Evolutionary conservation across 2,329 filamentous ascomycete genomes (phyloP), one percentile per base, ranked within the genome.

Genomic region (Sclerotinia sclerotiorum): DNA sequence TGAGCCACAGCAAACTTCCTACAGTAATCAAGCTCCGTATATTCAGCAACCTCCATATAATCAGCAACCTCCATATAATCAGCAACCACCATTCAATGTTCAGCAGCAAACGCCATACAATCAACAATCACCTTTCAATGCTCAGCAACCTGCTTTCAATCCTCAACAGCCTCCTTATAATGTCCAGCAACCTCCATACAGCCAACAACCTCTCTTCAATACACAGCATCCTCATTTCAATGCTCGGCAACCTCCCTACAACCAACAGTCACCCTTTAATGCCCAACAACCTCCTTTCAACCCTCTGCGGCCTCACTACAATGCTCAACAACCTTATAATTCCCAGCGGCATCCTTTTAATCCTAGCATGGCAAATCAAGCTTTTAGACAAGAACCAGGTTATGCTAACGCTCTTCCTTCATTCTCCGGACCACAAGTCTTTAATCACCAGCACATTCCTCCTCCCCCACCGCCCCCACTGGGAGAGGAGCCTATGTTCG

Each of bases 61-160:
- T 52, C 75, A 75, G 5, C 46, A 60, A 7, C 10, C 51, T 27
- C 58, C 52, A 13, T 69, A 70, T 27, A 66, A 19, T 32, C 76
- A 77, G 58, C 76, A 78, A 69, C 74, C 75, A 65, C 74, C 73
- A 5, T 77, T 77, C 69, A 69, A 60, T 21, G 76, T 73, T 70
- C 70, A 71, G 7, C 70, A 71, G n/a, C n/a, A n/a, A n/a, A n/a
- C n/a, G n/a, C n/a, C n/a, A n/a, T n/a, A n/a, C n/a, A n/a, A n/a
- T n/a, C n/a, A n/a, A n/a, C n/a, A n/a, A n/a, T n/a, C n/a, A 35
- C 73, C 71, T 21, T 74, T 74, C 46, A 74, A 74, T 27, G 51
- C 54, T 32, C 60, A 61, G n/a, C 68, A 64, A 17, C n/a, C 42
- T 63, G 73, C 74, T 7, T 77, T 76, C 69, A 69, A 64, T 15